These are phyloP conservation scores for Neoarthrinium moseri DNA, from an alignment of 2,329 filamentous ascomycete genomes.

Conservation along the genomic window DNA sequence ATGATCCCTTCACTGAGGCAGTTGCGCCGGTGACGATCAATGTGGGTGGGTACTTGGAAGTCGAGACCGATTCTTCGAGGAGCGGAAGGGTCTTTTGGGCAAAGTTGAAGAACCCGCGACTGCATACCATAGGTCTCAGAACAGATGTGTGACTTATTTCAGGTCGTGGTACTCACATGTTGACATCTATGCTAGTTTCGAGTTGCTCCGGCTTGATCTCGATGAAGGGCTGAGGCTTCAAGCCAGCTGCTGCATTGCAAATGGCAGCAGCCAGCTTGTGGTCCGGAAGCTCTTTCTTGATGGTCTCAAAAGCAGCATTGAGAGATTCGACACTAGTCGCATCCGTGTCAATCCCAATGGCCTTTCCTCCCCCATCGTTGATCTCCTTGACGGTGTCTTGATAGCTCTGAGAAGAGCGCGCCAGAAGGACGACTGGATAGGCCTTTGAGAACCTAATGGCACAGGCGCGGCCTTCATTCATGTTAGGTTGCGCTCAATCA, in stretches of 20 bases:
- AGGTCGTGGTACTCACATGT: conserved; percentile 39
- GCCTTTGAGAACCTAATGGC: conserved; percentile 58
- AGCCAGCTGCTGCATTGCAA: conserved; percentile 64
- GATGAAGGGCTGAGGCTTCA: conserved; percentile 53
- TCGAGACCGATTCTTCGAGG: conserved; percentile 60
- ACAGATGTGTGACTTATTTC: neutral
- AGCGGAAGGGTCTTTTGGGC: conserved; percentile 69
- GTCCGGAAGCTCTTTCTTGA: conserved; percentile 57
- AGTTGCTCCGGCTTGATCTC: conserved; percentile 50
- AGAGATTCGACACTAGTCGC: conserved; percentile 42
- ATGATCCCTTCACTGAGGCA: conserved; percentile 71
- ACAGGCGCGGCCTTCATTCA: conserved; percentile 37
- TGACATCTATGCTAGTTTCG: conserved; percentile 40
- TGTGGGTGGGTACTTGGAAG: conserved; percentile 65
- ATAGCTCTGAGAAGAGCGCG: conserved; percentile 65
- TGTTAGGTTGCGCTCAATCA: conserved; percentile 3
- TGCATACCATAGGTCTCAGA: conserved; percentile 24
- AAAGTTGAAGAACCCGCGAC: conserved; percentile 73
- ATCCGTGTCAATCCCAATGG: conserved; percentile 68
- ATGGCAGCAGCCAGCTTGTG: conserved; percentile 63
- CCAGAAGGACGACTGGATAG: conserved; percentile 73
- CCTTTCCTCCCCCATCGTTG: conserved; percentile 62
- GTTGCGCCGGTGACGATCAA: conserved; percentile 88
- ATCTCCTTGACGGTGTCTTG: conserved; percentile 66
- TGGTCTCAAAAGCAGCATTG: conserved; percentile 57